These are phyloP conservation scores for Pyrenopolyporus hunteri DNA, from an alignment of 495 filamentous ascomycete genomes.

Conservation along the genomic window DNA sequence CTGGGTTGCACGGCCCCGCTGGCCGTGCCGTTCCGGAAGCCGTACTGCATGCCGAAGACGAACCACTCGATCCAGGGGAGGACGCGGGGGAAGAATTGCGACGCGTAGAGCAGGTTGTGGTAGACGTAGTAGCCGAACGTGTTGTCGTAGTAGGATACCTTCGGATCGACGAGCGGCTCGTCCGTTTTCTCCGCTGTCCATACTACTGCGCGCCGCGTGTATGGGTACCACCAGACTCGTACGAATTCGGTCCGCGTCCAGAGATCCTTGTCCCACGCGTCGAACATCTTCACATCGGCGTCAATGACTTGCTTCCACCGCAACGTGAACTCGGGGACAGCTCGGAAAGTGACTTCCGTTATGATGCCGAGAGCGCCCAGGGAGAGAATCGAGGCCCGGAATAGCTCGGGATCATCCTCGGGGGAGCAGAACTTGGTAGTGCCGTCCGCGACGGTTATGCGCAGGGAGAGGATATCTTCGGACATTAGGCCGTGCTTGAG, in stretches of 20 bases:
- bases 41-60: constrained; percentile 94
- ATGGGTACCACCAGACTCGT: constrained; percentile 96
- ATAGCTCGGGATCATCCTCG: constrained; percentile 74
- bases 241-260: constrained; percentile 90
- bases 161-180: constrained; percentile 46
- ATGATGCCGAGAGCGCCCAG: constrained; percentile 91
- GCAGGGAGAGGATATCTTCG: constrained; percentile 71
- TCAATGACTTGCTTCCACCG: constrained; percentile 84
- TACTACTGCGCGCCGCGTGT: constrained; percentile 80
- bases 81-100: constrained; percentile 77
- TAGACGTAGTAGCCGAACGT: constrained; percentile 84
- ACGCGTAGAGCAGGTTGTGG: constrained; percentile 81
- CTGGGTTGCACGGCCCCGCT: constrained; percentile 79
- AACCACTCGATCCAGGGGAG: constrained; percentile 91
- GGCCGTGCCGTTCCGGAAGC: constrained; percentile 71
- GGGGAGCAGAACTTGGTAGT: constrained; percentile 74
- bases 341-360: constrained; percentile 83
- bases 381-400: constrained; percentile 84
- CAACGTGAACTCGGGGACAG: constrained; percentile 76
- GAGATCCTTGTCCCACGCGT: constrained; percentile 72
- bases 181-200: constrained; percentile 84
- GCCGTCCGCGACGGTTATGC: constrained; percentile 84
- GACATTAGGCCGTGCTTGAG: constrained; percentile 83
- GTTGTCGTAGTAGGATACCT: constrained; percentile 75
- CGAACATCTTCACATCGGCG: constrained; percentile 67